Percentiles rank a stretch among this genome's conserved stretches.
phyloP scores from a whole-genome alignment of 768 basidiomycete genomes.

The Cystobasidium tubakii region DNA sequence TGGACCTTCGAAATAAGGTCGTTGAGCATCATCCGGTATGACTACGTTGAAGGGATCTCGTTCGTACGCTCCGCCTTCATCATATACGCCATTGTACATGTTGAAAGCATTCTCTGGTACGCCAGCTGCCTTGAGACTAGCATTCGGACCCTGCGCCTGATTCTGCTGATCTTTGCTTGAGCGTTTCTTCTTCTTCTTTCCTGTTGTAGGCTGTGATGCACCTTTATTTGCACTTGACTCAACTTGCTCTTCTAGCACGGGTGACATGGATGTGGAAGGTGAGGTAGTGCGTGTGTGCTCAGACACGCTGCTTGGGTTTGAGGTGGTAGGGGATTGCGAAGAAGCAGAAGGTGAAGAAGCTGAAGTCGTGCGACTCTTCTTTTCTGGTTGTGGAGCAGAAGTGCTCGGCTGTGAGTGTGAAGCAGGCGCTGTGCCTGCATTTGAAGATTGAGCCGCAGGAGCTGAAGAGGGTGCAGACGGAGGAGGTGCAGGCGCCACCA shows the following conservation, averaged over 20 bases:
- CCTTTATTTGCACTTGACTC: neutral
- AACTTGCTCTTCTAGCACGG: neutral
- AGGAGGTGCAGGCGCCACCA: slow-evolving; percentile 23
- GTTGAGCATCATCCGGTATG: neutral
- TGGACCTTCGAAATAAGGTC: slow-evolving; percentile 18
- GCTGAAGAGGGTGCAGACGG: neutral
- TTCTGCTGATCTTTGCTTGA: neutral
- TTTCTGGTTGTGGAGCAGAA: neutral
- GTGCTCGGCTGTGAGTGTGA: neutral
- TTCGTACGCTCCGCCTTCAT: neutral
- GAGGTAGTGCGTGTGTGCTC: slow-evolving; percentile 7
- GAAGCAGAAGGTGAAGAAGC: neutral
- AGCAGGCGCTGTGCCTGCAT: neutral
- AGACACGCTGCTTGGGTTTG: slow-evolving; percentile 12
- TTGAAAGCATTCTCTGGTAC: neutral
- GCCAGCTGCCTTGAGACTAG: neutral
- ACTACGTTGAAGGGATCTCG: slow-evolving; percentile 16
- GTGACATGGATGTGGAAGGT: slow-evolving; percentile 15
- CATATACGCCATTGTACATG: slow-evolving; percentile 9
- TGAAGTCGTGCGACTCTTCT: neutral
- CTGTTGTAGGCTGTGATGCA: neutral
- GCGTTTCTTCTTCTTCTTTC: slow-evolving; percentile 22
- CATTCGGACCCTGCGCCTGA: neutral
- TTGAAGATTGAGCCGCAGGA: neutral
- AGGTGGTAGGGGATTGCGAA: slow-evolving; percentile 5